Evolutionary conservation across 345 rosid genomes (phyloP).

Genomic region (Gynandropsis gynandra): DNA sequence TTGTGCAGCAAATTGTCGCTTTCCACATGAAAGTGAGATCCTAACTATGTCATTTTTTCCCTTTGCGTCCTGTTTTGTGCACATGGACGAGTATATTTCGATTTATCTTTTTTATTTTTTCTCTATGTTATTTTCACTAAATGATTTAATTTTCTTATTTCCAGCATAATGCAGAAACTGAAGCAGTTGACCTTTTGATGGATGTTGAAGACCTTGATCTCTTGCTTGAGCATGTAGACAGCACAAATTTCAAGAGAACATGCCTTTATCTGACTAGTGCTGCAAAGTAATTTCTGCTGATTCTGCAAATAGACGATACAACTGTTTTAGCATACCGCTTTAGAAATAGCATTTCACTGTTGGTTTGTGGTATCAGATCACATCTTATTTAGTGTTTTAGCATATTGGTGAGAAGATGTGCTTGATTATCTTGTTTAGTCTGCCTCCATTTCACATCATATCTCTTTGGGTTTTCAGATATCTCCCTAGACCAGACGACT

Average conservation of each 20-base stretch:
- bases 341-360: too few relatives aligned
- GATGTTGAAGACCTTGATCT: conserved; percentile 98
- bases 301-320: too few relatives aligned
- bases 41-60: background rate
- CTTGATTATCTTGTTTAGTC: conserved; percentile 9
- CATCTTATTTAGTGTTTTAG: conserved; percentile 1
- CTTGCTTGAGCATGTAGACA: conserved; percentile 71
- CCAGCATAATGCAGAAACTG: conserved; percentile 98
- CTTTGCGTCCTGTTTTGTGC: background rate
- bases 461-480: conserved; percentile 42
- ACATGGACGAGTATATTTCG: too few relatives aligned
- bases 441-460: background rate
- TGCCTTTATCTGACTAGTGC: conserved; percentile 87
- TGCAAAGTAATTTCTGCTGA: conserved; percentile 44
- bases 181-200: conserved; percentile 95
- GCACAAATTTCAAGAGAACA: conserved; percentile 83
- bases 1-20: conserved; percentile 82
- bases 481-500: conserved; percentile 92
- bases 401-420: background rate
- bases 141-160: conserved; percentile 7
- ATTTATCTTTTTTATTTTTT: conserved; percentile 9
- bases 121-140: conserved; percentile 8
- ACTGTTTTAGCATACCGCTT: too few relatives aligned
- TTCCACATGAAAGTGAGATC: conserved; percentile 79
- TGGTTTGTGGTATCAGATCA: conserved; percentile 1